Conservation (phyloP, 2,329 filamentous ascomycete genomes). For the Cladophialophora exuberans region DNA sequence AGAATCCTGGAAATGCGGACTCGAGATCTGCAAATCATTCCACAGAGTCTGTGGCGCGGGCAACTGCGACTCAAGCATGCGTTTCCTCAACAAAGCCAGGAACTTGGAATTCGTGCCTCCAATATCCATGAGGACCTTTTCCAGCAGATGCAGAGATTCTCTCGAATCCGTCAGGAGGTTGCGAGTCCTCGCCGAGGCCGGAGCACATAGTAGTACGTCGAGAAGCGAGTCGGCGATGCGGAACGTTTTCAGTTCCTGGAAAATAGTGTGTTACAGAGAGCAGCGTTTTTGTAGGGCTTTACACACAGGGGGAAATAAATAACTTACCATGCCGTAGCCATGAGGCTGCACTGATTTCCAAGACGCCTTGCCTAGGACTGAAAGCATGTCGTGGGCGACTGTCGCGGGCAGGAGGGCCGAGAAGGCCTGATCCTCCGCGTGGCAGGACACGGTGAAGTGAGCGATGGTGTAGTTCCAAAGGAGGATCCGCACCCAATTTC, state of each 20-base stretch:
- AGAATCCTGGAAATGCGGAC: neutral
- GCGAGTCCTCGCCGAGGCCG: neutral
- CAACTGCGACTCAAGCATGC: conserved; percentile 8
- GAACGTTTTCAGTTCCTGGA: conserved; percentile 15
- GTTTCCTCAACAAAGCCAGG: neutral
- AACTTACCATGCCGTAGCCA: conserved; percentile 15
- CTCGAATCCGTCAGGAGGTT: conserved; percentile 2
- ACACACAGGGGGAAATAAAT: no score
- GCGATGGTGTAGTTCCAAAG: conserved; percentile 13
- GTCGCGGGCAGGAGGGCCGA: conserved; percentile 4
- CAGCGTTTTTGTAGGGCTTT: neutral
- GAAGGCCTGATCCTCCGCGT: conserved; percentile 8
- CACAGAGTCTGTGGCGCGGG: neutral
- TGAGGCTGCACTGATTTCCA: conserved; percentile 13
- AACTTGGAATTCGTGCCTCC: conserved; percentile 6
- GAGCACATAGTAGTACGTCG: conserved; percentile 12
- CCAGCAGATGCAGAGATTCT: conserved; percentile 2
- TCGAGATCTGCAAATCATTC: conserved; percentile 6
- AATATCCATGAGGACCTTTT: conserved; percentile 6
- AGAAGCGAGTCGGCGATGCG: conserved; percentile 8
- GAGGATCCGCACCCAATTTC: conserved; percentile 15
- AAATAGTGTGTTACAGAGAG: neutral
- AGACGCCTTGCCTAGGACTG: neutral
- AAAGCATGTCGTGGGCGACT: conserved; percentile 9
- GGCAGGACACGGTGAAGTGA: conserved; percentile 8